phyloP scores from a whole-genome alignment of 1,284 basidiomycete species.

The Acaromyces ingoldii region DNA sequence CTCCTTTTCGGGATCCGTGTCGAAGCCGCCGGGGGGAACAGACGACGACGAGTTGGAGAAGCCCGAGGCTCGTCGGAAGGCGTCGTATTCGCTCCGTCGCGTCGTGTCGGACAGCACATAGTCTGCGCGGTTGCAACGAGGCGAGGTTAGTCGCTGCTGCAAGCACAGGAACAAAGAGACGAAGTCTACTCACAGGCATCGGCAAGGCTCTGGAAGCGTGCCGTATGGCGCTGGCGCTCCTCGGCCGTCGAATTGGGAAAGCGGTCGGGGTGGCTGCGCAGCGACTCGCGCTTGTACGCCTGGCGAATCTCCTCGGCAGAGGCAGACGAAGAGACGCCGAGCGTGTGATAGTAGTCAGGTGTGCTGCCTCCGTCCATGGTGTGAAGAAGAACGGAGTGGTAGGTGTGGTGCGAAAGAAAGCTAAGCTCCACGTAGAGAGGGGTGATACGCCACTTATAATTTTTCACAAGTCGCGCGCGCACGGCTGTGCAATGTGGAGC shows the following conservation, averaged over 20 bases:
- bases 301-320: slow-evolving; percentile 68
- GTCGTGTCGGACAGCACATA: slow-evolving; percentile 80
- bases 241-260: slow-evolving; percentile 67
- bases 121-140: slow-evolving; percentile 55
- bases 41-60: slow-evolving; percentile 15
- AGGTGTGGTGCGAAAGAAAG: too few species aligned
- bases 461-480: too few species aligned
- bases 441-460: too few species aligned
- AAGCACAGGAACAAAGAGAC: neutral
- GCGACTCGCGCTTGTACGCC: slow-evolving; percentile 76
- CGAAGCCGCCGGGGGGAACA: slow-evolving; percentile 3
- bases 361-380: too few species aligned
- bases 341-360: slow-evolving; percentile 42
- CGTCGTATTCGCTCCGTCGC: slow-evolving; percentile 70
- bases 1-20: slow-evolving; percentile 29
- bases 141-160: neutral
- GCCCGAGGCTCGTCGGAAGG: slow-evolving; percentile 16
- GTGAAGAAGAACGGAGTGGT: too few species aligned
- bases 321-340: slow-evolving; percentile 59
- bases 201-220: slow-evolving; percentile 62
- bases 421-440: too few species aligned
- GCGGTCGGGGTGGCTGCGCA: slow-evolving; percentile 78
- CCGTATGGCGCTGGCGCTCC: slow-evolving; percentile 62
- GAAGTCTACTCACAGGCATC: too few species aligned
- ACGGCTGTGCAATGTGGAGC: too few species aligned